These are phyloP conservation scores for Tylopilus plumbeoviolaceoides DNA, from an alignment of 768 basidiomycete species.

Conservation along the genomic window DNA sequence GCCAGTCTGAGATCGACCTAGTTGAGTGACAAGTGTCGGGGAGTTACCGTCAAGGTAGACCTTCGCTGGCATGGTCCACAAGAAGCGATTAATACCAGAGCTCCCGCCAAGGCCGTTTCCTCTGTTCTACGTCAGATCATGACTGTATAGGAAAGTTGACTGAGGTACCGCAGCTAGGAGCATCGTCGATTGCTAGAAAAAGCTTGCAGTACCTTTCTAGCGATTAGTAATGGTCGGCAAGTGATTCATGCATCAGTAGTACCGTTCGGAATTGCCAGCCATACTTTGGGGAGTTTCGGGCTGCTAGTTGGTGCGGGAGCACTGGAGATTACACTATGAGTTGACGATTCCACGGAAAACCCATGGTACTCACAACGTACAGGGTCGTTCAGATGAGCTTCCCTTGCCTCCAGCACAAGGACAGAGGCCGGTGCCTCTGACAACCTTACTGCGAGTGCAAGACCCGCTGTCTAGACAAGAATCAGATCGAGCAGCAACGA, in stretches of 20 bases:
- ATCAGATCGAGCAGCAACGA: neutral
- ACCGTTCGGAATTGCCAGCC: conserved; percentile 2
- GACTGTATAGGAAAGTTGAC: neutral
- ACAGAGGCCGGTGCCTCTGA: no score
- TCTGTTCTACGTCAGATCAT: neutral
- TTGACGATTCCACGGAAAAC: no score
- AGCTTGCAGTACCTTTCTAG: neutral
- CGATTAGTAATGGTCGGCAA: neutral
- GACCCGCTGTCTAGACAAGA: no score
- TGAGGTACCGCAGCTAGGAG: neutral
- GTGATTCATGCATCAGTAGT: neutral
- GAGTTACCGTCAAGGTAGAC: neutral
- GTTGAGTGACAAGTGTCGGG: neutral
- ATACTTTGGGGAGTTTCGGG: neutral
- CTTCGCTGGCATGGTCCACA: conserved; percentile 2
- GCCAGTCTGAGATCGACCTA: neutral
- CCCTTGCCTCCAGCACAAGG: no score
- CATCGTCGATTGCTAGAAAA: neutral
- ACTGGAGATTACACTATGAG: neutral
- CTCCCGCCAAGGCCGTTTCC: conserved; percentile 1
- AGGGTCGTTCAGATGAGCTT: no score
- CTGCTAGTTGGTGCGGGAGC: neutral
- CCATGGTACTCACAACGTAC: no score
- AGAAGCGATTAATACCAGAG: neutral
- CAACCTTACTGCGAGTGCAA: no score